phyloP scores from a whole-genome alignment of 768 basidiomycete species.

The Lactarius tabidus region DNA sequence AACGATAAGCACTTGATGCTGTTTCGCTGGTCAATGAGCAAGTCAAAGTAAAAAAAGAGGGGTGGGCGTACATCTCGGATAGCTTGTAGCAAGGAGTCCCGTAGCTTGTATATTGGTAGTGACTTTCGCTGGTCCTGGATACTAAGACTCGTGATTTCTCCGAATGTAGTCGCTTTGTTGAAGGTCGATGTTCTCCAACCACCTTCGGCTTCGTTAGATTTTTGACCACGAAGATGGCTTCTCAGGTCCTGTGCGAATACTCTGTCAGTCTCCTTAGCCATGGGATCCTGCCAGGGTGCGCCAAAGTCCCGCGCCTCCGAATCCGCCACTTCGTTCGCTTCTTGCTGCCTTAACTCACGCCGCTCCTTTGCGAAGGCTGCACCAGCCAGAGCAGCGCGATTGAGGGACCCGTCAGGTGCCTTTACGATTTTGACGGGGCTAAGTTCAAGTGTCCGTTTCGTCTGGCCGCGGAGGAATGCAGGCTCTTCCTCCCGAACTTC shows the following conservation, averaged over 20 bases:
- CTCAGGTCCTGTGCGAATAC: constrained; percentile 92
- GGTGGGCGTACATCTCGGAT: constrained; percentile 74
- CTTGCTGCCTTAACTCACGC: constrained; percentile 89
- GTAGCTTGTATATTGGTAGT: constrained; percentile 92
- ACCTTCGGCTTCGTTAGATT: constrained; percentile 73
- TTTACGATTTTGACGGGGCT: constrained; percentile 98
- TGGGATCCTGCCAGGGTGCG: constrained; percentile 97
- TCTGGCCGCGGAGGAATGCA: constrained; percentile 92
- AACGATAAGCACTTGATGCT: constrained; percentile 97
- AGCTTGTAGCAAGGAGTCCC: constrained; percentile 85
- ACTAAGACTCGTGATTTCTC: constrained; percentile 83
- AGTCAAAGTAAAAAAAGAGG: background rate
- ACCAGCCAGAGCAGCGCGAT: constrained; percentile 91
- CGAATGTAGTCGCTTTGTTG: constrained; percentile 95
- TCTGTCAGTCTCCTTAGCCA: constrained; percentile 83
- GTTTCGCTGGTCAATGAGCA: constrained; percentile 27
- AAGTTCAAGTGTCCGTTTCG: constrained; percentile 90
- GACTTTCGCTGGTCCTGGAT: constrained; percentile 92
- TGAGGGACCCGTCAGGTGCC: constrained; percentile 95
- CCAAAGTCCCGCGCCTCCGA: constrained; percentile 92
- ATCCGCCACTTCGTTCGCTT: constrained; percentile 90
- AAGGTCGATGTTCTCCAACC: constrained; percentile 86
- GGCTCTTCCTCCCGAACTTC: constrained; percentile 97
- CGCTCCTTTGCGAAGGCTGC: constrained; percentile 94
- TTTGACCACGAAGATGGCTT: constrained; percentile 76